phyloP scores from a whole-genome alignment of 495 filamentous ascomycete genomes.

The Entonaema liquescens region DNA sequence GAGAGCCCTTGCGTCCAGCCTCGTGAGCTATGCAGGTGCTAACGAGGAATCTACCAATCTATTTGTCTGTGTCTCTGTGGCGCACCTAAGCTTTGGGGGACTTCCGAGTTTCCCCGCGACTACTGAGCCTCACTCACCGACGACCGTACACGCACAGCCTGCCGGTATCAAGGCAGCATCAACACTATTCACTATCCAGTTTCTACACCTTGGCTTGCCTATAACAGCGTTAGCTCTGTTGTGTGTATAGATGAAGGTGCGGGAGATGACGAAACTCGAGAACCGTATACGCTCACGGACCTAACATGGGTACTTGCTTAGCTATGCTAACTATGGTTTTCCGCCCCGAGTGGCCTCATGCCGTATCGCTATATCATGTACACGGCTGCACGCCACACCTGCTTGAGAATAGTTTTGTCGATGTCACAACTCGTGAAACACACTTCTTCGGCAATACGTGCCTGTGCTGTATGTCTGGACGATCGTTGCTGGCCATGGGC shows the following conservation, averaged over 20 bases:
- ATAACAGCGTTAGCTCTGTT: neutral
- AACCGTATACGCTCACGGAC: neutral
- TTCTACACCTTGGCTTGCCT: neutral
- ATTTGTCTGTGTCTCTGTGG: neutral
- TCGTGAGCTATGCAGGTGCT: neutral
- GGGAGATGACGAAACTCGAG: neutral
- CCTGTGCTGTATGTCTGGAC: neutral
- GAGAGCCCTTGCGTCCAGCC: neutral
- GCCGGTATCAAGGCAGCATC: neutral
- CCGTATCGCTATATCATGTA: neutral
- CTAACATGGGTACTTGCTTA: neutral
- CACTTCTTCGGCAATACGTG: neutral
- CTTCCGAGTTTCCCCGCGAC: conserved; percentile 10
- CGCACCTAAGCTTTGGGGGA: conserved; percentile 4
- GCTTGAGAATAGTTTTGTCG: conserved; percentile 7
- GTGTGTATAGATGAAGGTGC: neutral
- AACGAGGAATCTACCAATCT: neutral
- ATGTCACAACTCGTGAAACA: conserved; percentile 21
- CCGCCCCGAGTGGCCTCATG: conserved; percentile 5
- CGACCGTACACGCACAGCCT: conserved; percentile 11
- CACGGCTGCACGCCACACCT: neutral
- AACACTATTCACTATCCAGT: neutral
- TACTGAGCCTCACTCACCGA: conserved; percentile 24
- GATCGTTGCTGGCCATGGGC: neutral
- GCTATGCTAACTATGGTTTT: conserved; percentile 14